These are phyloP conservation scores for Verticillium isaacii DNA, from an alignment of 2,329 filamentous ascomycete genomes.

Conservation along the genomic window DNA sequence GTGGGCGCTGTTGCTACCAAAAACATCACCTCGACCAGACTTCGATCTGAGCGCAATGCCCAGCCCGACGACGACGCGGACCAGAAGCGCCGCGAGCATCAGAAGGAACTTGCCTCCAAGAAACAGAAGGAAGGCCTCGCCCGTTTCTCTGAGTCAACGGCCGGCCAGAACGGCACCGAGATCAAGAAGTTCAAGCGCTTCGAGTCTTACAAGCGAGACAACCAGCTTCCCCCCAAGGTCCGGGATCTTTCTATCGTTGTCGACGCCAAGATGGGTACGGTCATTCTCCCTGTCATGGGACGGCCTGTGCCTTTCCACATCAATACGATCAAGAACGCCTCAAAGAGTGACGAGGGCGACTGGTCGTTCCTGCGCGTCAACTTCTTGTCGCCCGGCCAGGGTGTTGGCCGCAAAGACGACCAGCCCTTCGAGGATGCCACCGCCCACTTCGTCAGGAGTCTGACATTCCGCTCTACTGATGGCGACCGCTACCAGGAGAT, in stretches of 20 bases:
- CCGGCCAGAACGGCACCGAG: conserved; percentile 80
- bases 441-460: conserved; percentile 90
- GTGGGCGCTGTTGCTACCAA: conserved; percentile 87
- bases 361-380: conserved; percentile 95
- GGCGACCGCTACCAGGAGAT: conserved; percentile 86
- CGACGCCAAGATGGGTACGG: conserved; percentile 82
- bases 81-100: conserved; percentile 80
- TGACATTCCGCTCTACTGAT: conserved; percentile 92
- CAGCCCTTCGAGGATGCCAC: conserved; percentile 96
- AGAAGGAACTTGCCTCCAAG: conserved; percentile 80
- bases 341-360: conserved; percentile 93
- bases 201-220: conserved; percentile 97
- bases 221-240: conserved; percentile 79
- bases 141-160: conserved; percentile 80
- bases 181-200: conserved; percentile 99
- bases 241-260: conserved; percentile 86
- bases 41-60: conserved; percentile 84
- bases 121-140: conserved; percentile 87
- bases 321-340: conserved; percentile 96
- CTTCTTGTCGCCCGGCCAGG: conserved; percentile 93
- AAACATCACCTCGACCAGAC: conserved; percentile 90
- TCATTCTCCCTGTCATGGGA: conserved; percentile 95
- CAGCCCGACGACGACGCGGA: conserved; percentile 89
- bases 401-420: conserved; percentile 94
- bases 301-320: conserved; percentile 98